Percentiles rank a stretch among this genome's conserved stretches.
Conservation (phyloP, 2,329 filamentous ascomycete genomes). For the Nemania sp. region DNA sequence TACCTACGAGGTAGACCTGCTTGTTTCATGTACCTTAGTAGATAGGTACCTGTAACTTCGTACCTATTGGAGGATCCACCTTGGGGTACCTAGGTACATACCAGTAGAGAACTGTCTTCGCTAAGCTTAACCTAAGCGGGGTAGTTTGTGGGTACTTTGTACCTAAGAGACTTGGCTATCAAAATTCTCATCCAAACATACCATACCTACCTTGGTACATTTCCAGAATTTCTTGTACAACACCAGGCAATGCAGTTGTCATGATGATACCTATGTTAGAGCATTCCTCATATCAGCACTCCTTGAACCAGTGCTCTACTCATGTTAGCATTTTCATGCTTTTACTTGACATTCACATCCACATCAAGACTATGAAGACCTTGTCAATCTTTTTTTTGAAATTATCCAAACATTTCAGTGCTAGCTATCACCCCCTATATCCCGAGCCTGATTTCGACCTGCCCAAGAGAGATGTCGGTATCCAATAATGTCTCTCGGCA, state of each 20-base stretch:
- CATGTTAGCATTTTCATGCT: neutral
- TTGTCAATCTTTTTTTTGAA: slow-evolving; percentile 1
- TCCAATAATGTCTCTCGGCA: slow-evolving; percentile 12
- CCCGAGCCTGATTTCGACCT: slow-evolving; percentile 3
- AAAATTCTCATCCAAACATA: neutral
- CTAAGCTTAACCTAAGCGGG: too few species aligned
- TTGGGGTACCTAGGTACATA: too few species aligned
- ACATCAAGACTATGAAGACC: neutral
- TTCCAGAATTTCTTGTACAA: neutral
- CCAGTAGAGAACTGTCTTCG: too few species aligned
- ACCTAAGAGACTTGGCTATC: too few species aligned
- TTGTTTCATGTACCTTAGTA: too few species aligned
- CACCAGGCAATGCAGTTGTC: neutral
- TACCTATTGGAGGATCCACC: too few species aligned
- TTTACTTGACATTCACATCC: slow-evolving; percentile 7
- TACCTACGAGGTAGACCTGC: too few species aligned
- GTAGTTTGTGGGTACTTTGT: too few species aligned
- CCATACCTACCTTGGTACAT: too few species aligned
- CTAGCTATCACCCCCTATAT: slow-evolving; percentile 2
- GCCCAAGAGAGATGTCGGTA: slow-evolving; percentile 8
- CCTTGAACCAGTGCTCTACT: neutral
- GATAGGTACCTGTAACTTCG: too few species aligned
- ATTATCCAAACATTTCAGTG: slow-evolving; percentile 1
- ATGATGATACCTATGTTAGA: too few species aligned
- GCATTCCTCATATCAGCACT: too few species aligned